Evolutionary conservation across 371 early-diverging fungal genomes (phyloP).

Genomic region (Lichtheimia ramosa): DNA sequence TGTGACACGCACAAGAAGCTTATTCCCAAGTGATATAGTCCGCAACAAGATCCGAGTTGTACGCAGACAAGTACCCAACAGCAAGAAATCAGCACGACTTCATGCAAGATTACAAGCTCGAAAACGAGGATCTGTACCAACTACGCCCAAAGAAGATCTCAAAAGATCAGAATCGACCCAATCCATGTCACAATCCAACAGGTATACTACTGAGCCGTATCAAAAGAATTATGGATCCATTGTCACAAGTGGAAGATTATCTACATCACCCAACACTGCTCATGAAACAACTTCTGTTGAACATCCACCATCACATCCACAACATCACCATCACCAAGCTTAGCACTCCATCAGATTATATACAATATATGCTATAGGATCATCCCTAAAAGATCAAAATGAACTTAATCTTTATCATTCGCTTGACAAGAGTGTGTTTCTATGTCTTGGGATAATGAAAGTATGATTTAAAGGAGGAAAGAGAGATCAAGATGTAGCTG

Average conservation of each 20-base stretch:
- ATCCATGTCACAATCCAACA: conserved; percentile 2
- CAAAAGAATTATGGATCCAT: conserved; percentile 17
- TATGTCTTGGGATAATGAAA: no score
- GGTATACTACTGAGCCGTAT: conserved; percentile 10
- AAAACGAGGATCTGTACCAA: conserved; percentile 3
- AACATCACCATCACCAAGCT: no score
- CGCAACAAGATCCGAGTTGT: conserved; percentile 42
- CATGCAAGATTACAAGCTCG: conserved; percentile 7
- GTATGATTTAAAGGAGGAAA: no score
- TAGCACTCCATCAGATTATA: no score
- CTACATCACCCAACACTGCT: conserved; percentile 5
- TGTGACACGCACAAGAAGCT: background rate
- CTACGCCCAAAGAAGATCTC: background rate
- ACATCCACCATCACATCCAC: no score
- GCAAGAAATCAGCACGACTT: conserved; percentile 2
- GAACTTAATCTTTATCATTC: no score
- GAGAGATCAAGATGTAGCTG: no score
- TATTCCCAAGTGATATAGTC: conserved; percentile 11
- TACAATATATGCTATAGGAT: no score
- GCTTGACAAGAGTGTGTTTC: no score
- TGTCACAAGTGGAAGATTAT: conserved; percentile 7
- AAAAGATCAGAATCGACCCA: background rate
- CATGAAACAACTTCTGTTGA: no score
- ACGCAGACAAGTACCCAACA: conserved; percentile 34
- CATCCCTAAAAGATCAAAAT: no score